Percentiles rank a stretch among this genome's conserved stretches.
phyloP scores from a whole-genome alignment of 176 grass and related monocot genomes.

The Poa pratensis region DNA sequence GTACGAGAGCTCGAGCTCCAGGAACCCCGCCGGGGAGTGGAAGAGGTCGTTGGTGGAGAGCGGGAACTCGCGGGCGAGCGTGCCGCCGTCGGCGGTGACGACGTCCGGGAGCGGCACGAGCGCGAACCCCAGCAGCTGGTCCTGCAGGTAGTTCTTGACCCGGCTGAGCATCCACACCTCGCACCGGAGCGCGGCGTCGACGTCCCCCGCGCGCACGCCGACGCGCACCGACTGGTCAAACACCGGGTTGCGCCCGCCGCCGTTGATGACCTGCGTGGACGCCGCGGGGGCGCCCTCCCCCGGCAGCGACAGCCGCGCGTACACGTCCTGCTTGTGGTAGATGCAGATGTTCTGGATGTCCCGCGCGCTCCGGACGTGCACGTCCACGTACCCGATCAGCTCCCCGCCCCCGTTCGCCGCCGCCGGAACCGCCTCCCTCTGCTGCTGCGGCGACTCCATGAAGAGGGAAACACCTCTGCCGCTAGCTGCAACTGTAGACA shows the following conservation, averaged over 20 bases:
- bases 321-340: constrained; percentile 99
- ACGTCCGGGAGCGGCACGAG: constrained; percentile 86
- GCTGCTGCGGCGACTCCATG: constrained; percentile 52
- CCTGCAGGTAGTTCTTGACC: constrained; percentile 89
- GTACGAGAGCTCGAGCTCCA: constrained; percentile 87
- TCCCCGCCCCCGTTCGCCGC: constrained; percentile 42
- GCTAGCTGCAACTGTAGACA: constrained; percentile 17
- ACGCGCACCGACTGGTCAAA: constrained; percentile 91
- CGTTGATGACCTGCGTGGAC: constrained; percentile 81
- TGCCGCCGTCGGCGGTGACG: constrained; percentile 55
- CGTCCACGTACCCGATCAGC: constrained; percentile 81
- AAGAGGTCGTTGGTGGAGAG: constrained; percentile 90
- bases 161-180: constrained; percentile 99
- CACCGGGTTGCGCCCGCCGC: constrained; percentile 92
- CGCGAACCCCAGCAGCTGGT: constrained; percentile 91
- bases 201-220: constrained; percentile 61
- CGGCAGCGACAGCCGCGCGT: constrained; percentile 76
- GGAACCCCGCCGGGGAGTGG: constrained; percentile 82
- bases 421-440: constrained; percentile 22
- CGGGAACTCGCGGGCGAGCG: constrained; percentile 69
- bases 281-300: constrained; percentile 55
- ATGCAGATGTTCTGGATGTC: constrained; percentile 99
- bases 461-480: background rate
- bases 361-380: constrained; percentile 80
- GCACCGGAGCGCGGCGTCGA: constrained; percentile 70